Base-by-base conservation (phyloP, 495 filamentous ascomycete genomes). In the Annulohypoxylon bovei region DNA sequence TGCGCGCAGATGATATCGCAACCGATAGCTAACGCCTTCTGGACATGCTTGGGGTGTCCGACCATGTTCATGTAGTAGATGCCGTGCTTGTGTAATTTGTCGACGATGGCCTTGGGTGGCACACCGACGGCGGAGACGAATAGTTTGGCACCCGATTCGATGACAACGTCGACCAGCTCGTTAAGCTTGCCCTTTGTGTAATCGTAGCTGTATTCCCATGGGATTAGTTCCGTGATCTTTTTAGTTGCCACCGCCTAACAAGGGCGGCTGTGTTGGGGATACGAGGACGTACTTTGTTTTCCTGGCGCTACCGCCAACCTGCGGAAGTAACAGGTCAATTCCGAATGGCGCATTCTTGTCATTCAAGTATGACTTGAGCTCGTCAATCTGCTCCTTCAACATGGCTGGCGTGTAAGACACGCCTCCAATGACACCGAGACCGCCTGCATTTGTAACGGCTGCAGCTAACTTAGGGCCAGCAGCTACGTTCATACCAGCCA, bases 11-110 rank as follows among this genome's bases (percentile, higher is more conserved):
- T 97, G 69, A 97, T 90, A 79, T 97, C 93, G 66, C 86, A 90
- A 73, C 95, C 95, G 53, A 93, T 87, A 18, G 93, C 95, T 61
- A 99, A 85, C 78, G 91, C 91, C 87, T 98, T 98, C 78, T 90
- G 85, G 52, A 97, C 94, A 83, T 99, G 95, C 88, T 99, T 99
- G 70, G 96, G 96, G 87, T 98, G 95, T 62, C 95, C 95, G 79
- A 99, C 96, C 95, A 99, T 99, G 89, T 99, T 99, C 95, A 99
- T 99, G 88, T 95, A 97, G 59, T 97, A 86, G 67, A 99, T 86
- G 59, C 94, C 94, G 75, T 88, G 84, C 68, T 88, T 87, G 87
- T 99, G 95, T 33, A 99, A 89, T 69, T 85, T 89, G 50, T 98
- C 92, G 66, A 99, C 95, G 65, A 97, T 90, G 63, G 87, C 81